phyloP scores from a whole-genome alignment of 331 rosid species.

The Quercus phellos region DNA sequence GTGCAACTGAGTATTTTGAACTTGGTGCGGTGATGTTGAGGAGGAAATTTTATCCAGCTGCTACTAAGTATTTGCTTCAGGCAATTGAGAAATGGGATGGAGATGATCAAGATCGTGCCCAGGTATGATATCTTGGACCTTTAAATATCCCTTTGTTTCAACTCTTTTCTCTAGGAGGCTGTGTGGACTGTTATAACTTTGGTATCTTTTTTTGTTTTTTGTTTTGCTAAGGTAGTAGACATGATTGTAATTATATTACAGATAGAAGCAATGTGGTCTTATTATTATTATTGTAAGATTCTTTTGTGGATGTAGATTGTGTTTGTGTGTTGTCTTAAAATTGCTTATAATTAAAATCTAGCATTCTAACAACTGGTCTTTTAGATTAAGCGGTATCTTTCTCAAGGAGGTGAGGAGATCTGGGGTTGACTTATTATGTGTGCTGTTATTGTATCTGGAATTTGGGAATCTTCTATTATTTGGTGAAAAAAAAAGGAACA shows the following conservation, averaged over 20 bases:
- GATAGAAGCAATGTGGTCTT: background rate
- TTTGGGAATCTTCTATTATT: background rate
- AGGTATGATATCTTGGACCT: constrained; percentile 38
- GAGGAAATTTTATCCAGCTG: constrained; percentile 93
- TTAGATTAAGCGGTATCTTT: background rate
- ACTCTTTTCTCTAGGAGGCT: background rate
- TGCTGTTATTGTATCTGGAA: background rate
- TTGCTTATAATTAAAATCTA: background rate
- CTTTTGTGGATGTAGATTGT: background rate
- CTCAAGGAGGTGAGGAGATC: background rate
- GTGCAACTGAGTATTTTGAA: constrained; percentile 86
- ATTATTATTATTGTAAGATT: background rate
- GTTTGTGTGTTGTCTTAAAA: background rate
- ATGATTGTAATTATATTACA: background rate
- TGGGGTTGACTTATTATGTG: background rate
- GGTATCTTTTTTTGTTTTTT: too few relatives aligned
- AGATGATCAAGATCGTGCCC: constrained; percentile 89
- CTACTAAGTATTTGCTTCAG: constrained; percentile 79
- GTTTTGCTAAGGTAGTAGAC: too few relatives aligned
- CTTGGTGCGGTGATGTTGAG: constrained; percentile 98
- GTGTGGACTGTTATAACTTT: too few relatives aligned
- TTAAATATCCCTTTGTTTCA: background rate
- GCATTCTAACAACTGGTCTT: background rate
- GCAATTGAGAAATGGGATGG: constrained; percentile 98
- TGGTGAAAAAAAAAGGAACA: too few relatives aligned